Base-by-base conservation (phyloP, 768 basidiomycete genomes). In the Serpula lacrymans region DNA sequence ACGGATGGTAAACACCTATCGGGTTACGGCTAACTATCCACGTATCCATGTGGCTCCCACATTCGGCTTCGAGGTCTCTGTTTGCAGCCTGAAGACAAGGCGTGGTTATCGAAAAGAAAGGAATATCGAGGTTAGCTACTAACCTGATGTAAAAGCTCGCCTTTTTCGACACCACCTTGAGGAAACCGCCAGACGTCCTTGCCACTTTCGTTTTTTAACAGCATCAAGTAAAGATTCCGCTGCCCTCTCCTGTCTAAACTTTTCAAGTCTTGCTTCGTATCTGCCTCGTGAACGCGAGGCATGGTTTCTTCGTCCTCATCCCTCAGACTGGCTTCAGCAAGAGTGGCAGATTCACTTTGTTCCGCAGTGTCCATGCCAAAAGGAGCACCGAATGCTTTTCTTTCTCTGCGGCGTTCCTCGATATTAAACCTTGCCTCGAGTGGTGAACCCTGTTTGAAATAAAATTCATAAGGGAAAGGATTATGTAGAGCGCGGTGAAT, bases 1-100 rank as follows among this genome's bases (percentile, higher is more conserved):
- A 57, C 46, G 77, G 76, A 55, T 82, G 77, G 61, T 80, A 77
- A 39, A 88, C 73, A 4, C 91, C 92, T 49, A 95, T 79, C 3
- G 95, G 95, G 41, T 85, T 87, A 39, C 84, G 78, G 37, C 89
- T 80, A n/a, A 95, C 90, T 46, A 94, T 70, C 94, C 95, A 98
- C 10, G 82, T 82, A 54, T 98, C 93, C 85, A 98, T 90, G 37
- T 80, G 67, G 30, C 73, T 67, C 8, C 93, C 93, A 47, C 86
- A 88, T 55, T 85, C 77, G 3, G 77, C 74, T 34, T 68, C 64
- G 16, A 97, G 70, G 45, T 84, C 77, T 35, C 83, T 71, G 38
- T 80, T 72, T 4, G 91, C 90, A 27, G 90, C 83, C 85, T 92
- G 43, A 1, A 50, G 29, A n/a, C n/a, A n/a, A n/a, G n/a, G n/a